phyloP scores from a whole-genome alignment of 2,329 filamentous ascomycete genomes.

The Talaromyces sp. region DNA sequence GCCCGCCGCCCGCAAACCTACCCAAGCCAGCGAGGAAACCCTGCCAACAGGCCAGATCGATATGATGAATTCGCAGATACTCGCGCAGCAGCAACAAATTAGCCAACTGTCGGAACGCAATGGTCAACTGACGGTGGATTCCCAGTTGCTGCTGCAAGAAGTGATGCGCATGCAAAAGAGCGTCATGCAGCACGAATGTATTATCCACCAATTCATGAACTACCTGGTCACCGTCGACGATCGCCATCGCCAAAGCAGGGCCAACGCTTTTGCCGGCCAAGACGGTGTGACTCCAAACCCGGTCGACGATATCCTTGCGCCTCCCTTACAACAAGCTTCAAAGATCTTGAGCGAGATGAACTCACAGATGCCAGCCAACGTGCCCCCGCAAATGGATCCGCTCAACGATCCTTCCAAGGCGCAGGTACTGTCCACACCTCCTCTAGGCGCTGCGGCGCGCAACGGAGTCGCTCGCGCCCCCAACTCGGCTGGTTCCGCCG shows the following conservation, averaged over 20 bases:
- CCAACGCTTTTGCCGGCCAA: constrained; percentile 34
- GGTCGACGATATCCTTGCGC: constrained; percentile 58
- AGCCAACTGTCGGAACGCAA: constrained; percentile 81
- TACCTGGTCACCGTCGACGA: constrained; percentile 61
- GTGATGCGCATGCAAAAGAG: constrained; percentile 62
- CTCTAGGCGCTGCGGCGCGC: constrained; percentile 44
- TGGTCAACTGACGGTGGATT: constrained; percentile 65
- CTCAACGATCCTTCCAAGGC: constrained; percentile 56
- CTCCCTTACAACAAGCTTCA: constrained; percentile 61
- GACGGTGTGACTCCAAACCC: constrained; percentile 36
- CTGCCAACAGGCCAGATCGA: constrained; percentile 83
- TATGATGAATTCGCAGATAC: constrained; percentile 78
- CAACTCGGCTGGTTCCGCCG: constrained; percentile 42
- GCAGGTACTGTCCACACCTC: constrained; percentile 52
- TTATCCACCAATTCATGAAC: constrained; percentile 66
- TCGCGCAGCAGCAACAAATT: constrained; percentile 87
- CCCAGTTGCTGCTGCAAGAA: constrained; percentile 60
- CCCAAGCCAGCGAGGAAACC: constrained; percentile 63
- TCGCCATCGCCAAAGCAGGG: constrained; percentile 57
- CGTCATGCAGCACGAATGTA: constrained; percentile 64
- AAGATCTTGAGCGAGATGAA: constrained; percentile 62
- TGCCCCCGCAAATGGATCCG: constrained; percentile 55
- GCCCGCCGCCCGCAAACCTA: constrained; percentile 74
- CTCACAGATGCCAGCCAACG: constrained; percentile 58
- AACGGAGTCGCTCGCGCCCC: constrained; percentile 39